Evolutionary conservation across 2,329 filamentous ascomycete genomes (phyloP).

Genomic region (Apiospora marii): DNA sequence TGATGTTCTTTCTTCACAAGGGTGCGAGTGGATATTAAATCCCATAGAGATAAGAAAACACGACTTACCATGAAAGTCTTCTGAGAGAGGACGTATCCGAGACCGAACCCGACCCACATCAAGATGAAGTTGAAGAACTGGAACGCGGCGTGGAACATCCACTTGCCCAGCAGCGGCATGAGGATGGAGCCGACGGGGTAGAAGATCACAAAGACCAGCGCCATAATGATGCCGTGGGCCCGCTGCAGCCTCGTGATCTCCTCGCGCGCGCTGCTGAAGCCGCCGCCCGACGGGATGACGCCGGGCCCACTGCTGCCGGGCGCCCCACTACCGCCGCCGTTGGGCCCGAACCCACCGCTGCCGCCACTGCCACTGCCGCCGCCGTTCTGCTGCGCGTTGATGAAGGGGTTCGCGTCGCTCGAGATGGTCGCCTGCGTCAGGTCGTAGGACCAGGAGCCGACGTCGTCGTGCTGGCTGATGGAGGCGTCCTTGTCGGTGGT

Average conservation of each 20-base stretch:
- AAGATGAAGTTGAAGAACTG: conserved; percentile 62
- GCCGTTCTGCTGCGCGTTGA: conserved; percentile 33
- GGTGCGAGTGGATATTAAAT: neutral
- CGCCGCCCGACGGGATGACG: conserved; percentile 1
- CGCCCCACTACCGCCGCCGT: conserved; percentile 4
- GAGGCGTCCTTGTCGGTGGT: conserved; percentile 48
- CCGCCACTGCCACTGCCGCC: conserved; percentile 25
- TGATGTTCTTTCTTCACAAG: too few species aligned
- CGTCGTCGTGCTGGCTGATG: conserved; percentile 57
- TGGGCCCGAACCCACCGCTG: neutral
- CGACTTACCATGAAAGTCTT: conserved; percentile 39
- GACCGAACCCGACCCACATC: conserved; percentile 64
- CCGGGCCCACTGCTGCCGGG: conserved; percentile 28
- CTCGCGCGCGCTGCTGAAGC: conserved; percentile 27
- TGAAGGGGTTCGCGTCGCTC: conserved; percentile 62
- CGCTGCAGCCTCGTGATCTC: conserved; percentile 40
- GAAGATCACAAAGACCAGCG: conserved; percentile 62
- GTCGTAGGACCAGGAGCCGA: conserved; percentile 55
- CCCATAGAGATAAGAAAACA: neutral
- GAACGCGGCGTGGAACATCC: conserved; percentile 63
- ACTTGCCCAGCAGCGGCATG: conserved; percentile 66
- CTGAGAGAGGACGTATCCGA: conserved; percentile 59
- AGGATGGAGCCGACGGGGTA: conserved; percentile 68
- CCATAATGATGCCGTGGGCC: conserved; percentile 68
- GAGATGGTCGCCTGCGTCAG: conserved; percentile 55